These are phyloP conservation scores for Lactifluus piperatus DNA, from an alignment of 768 basidiomycete species.

Conservation along the genomic window DNA sequence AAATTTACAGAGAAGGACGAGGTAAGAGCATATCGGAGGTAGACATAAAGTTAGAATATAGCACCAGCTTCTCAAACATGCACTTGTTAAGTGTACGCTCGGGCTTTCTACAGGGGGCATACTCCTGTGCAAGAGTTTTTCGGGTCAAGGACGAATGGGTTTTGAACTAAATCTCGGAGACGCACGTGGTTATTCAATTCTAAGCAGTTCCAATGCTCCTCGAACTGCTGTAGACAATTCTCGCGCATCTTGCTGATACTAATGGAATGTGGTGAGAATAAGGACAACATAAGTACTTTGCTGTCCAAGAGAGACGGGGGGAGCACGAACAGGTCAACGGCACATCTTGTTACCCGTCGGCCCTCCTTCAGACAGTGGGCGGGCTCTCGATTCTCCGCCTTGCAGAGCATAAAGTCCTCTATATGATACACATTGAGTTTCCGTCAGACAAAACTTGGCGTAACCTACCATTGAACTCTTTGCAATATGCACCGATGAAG, in stretches of 20 bases:
- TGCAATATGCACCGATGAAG: constrained; percentile 94
- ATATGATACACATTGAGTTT: constrained; percentile 1
- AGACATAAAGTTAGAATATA: constrained; percentile 26
- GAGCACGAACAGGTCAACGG: constrained; percentile 75
- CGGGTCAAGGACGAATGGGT: not conserved
- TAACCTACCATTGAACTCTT: constrained; percentile 84
- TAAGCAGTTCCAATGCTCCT: constrained; percentile 90
- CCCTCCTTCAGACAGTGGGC: constrained; percentile 95
- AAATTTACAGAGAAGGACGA: not conserved
- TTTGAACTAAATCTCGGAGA: constrained; percentile 14
- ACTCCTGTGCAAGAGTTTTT: constrained; percentile 47
- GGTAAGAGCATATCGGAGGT: not conserved
- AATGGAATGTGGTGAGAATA: not conserved
- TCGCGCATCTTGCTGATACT: constrained; percentile 93
- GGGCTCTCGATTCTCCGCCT: constrained; percentile 83
- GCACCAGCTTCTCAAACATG: constrained; percentile 91
- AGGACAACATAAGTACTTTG: not conserved
- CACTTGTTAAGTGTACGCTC: constrained; percentile 87
- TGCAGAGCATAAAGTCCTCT: constrained; percentile 99
- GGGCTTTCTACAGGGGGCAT: constrained; percentile 78
- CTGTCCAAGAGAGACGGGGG: not conserved
- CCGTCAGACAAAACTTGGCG: not conserved
- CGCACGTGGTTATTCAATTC: constrained; percentile 90
- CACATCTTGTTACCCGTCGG: constrained; percentile 89
- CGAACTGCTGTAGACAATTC: constrained; percentile 80